phyloP scores from a whole-genome alignment of 2,329 filamentous ascomycete genomes.

The Verticillium zaregamsianum region DNA sequence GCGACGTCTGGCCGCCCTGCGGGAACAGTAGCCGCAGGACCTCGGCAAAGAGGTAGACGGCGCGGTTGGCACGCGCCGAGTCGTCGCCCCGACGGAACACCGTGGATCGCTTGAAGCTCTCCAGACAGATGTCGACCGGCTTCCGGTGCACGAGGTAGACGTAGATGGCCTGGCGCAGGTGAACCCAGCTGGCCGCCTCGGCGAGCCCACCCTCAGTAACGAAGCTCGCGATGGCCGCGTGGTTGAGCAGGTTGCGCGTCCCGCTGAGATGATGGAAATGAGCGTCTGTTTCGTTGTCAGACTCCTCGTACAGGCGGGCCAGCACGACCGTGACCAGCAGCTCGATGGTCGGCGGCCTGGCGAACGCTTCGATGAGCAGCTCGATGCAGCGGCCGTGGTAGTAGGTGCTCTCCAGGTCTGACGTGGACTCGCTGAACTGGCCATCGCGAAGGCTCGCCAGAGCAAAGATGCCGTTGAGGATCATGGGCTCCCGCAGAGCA shows the following conservation, averaged over 20 bases:
- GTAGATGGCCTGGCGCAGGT: slow-evolving; percentile 34
- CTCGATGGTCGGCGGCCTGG: slow-evolving; percentile 26
- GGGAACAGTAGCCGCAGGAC: slow-evolving; percentile 18
- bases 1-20: not conserved
- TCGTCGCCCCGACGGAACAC: slow-evolving; percentile 13
- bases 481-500: slow-evolving; percentile 39
- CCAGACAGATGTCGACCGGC: slow-evolving; percentile 13
- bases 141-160: slow-evolving; percentile 23
- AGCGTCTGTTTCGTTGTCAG: slow-evolving; percentile 23
- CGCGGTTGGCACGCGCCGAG: slow-evolving; percentile 14
- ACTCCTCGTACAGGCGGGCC: slow-evolving; percentile 43
- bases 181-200: slow-evolving; percentile 34
- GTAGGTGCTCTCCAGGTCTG: slow-evolving; percentile 35
- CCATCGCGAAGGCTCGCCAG: slow-evolving; percentile 40
- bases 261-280: slow-evolving; percentile 34
- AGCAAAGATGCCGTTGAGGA: slow-evolving; percentile 41
- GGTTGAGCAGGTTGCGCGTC: slow-evolving; percentile 29
- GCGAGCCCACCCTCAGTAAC: slow-evolving; percentile 31
- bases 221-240: slow-evolving; percentile 27
- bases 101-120: slow-evolving; percentile 13
- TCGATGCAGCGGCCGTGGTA: slow-evolving; percentile 42
- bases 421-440: slow-evolving; percentile 25
- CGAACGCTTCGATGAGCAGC: slow-evolving; percentile 38
- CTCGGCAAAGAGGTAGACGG: slow-evolving; percentile 15
- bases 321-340: slow-evolving; percentile 44